Conservation (phyloP, 106 monocot genomes). For the Hemerocallis citrina region DNA sequence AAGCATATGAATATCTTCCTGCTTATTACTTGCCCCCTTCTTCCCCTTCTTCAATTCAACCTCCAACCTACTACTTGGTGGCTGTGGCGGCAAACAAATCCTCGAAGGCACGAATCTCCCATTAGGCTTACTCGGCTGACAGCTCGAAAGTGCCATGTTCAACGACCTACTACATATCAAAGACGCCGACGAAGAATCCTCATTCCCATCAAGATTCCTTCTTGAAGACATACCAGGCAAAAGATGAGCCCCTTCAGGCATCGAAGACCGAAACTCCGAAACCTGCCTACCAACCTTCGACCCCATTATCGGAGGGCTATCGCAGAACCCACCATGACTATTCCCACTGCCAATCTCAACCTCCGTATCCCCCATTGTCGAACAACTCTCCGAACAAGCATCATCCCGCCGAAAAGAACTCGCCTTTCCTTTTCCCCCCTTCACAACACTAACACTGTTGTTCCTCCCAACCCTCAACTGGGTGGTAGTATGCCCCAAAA, state of each 20-base stretch:
- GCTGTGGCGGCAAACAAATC: conserved; percentile 20
- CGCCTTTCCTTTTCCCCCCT: not conserved
- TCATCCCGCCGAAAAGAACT: not conserved
- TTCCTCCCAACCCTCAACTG: not conserved
- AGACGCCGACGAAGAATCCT: conserved; percentile 6
- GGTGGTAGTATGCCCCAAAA: not conserved
- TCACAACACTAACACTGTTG: not conserved
- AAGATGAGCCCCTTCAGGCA: conserved; percentile 46
- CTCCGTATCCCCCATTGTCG: conserved; percentile 16
- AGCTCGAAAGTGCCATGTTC: conserved; percentile 44
- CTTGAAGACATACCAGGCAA: conserved; percentile 26
- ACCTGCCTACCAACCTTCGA: conserved; percentile 9
- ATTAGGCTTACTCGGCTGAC: conserved; percentile 18
- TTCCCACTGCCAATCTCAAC: conserved; percentile 25
- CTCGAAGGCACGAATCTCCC: conserved; percentile 4
- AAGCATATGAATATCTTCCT: conserved; percentile 60
- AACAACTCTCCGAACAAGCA: conserved; percentile 12
- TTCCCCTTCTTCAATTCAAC: conserved; percentile 37
- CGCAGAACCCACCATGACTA: conserved; percentile 38
- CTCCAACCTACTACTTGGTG: conserved; percentile 7
- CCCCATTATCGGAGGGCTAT: conserved; percentile 51
- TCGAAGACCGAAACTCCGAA: conserved; percentile 45
- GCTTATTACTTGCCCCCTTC: conserved; percentile 17
- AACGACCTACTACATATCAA: conserved; percentile 54
- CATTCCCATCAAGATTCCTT: conserved; percentile 5